Base-by-base conservation (phyloP, 116 monocot species). In the Zostera marina region DNA sequence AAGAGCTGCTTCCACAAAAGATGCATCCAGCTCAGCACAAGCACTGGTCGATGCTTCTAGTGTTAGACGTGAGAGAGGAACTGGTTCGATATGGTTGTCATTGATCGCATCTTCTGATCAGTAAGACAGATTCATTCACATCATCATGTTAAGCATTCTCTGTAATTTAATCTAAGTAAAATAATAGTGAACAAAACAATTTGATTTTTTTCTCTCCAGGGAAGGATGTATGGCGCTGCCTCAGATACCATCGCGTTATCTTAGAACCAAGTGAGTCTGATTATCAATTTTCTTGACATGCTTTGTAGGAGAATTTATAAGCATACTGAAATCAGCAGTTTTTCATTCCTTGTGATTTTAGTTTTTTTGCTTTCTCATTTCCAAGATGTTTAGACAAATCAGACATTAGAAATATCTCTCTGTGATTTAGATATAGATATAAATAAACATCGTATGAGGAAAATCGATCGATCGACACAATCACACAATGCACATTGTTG, bases 221-320 rank as follows among this genome's bases (percentile, higher is more conserved):
- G 66, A 77, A 74, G 76, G 64, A 65, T 73, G 67, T 51, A 49
- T 63, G n/a, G 44, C 41, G 6, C 71, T 82, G 56, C 88, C 81
- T 64, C 94, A 94, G 68, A 60, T 76, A 67, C 61, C 88, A 66
- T 32, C 85, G 22, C 73, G 69, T 57, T 85, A 77, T 61, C 49
- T 94, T 68, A 79, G 94, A 72, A 82, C 88, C 56, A 94, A 82
- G 94, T 88, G 46, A 88, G 88, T 67, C 32, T 32, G 32, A 5
- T 32, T 5, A 32, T 32, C 5, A 32, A 32, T 3, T 5, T 32
- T 32, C 5, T 32, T 32, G 32, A 2, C 32, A 32, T 32, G 32
- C 32, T 32, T 32, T 0, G 32, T 32, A 1, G 32, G 32, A 32
- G 32, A 32, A 32, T 32, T 5, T 32, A 32, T n/a, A n/a, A n/a